phyloP scores from a whole-genome alignment of 2,329 filamentous ascomycete genomes.

The Myriosclerotinia scirpicola region DNA sequence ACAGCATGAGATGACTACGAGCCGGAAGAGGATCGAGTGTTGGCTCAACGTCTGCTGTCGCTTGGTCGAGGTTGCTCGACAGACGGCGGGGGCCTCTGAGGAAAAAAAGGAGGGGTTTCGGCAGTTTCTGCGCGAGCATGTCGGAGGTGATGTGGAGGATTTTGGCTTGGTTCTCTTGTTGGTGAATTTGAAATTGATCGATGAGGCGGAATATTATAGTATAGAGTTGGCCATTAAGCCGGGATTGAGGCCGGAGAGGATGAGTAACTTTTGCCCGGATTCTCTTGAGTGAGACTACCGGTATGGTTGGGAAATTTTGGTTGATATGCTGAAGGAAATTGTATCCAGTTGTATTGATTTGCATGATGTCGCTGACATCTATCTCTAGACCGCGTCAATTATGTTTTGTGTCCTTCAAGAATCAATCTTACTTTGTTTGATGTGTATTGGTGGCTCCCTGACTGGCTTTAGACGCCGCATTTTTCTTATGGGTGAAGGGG shows the following conservation, averaged over 20 bases:
- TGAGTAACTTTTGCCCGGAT: background rate
- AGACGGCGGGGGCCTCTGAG: background rate
- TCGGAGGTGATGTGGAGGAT: background rate
- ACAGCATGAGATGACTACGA: constrained; percentile 30
- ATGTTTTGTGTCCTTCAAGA: no score
- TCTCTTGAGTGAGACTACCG: no score
- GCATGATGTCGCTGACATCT: no score
- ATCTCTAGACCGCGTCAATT: no score
- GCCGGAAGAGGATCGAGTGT: constrained; percentile 21
- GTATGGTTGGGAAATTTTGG: no score
- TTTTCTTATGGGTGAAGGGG: no score
- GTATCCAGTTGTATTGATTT: no score
- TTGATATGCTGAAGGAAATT: no score
- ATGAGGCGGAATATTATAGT: constrained; percentile 6
- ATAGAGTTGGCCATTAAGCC: background rate
- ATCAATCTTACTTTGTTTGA: no score
- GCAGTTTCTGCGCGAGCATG: background rate
- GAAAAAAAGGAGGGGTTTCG: background rate
- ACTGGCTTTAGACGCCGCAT: no score
- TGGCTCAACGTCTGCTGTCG: constrained; percentile 30
- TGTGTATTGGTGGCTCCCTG: no score
- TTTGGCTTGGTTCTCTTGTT: constrained; percentile 4
- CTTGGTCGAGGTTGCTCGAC: constrained; percentile 26
- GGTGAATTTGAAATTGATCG: background rate
- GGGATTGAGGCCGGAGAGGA: background rate